Percentiles rank a stretch among this genome's conserved stretches.
These are phyloP conservation scores for Fraxinus velutina DNA, from an alignment of 305 asterid species.

Conservation along the genomic window DNA sequence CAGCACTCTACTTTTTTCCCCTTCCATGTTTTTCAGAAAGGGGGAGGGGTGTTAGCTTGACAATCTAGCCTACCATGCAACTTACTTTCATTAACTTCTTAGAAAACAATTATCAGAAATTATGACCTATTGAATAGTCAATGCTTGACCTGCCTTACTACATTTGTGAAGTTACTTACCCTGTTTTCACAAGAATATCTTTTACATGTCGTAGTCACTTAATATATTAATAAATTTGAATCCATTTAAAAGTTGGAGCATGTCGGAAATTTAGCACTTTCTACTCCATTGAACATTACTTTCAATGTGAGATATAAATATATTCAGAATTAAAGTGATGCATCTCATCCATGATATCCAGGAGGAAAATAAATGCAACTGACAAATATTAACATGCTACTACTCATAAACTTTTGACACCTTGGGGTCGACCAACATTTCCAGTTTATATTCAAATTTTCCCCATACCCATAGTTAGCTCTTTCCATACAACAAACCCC, in stretches of 20 bases:
- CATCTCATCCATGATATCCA: not conserved
- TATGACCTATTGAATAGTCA: not conserved
- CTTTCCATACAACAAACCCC: not conserved
- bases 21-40: not conserved
- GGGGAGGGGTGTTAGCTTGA: not conserved
- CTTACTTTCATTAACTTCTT: not conserved
- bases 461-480: not conserved
- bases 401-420: not conserved
- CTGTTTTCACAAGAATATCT: not conserved
- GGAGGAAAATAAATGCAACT: not conserved
- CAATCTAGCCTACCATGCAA: not conserved
- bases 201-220: not conserved
- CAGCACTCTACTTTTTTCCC: not conserved
- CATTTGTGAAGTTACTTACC: not conserved
- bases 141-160: not conserved
- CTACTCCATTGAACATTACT: not conserved
- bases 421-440: not conserved
- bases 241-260: not conserved
- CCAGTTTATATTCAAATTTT: not conserved
- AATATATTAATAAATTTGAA: not conserved
- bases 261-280: not conserved
- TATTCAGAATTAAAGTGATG: not conserved
- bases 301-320: not conserved
- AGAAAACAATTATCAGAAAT: not conserved
- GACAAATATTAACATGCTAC: not conserved